phyloP scores from a whole-genome alignment of 176 grass and related monocot species.

The Zea luxurians region DNA sequence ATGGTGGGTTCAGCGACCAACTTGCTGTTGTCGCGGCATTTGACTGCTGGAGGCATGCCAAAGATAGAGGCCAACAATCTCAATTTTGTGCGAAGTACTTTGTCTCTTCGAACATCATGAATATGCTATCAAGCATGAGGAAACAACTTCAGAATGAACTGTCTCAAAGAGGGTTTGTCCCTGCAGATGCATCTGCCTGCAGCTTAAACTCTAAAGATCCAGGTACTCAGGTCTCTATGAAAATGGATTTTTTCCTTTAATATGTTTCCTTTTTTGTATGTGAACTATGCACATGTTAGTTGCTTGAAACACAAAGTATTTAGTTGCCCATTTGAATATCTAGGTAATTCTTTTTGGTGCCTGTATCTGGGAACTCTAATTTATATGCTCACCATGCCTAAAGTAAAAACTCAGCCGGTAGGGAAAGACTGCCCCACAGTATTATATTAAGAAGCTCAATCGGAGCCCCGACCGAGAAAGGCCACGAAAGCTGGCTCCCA shows the following conservation, averaged over 20 bases:
- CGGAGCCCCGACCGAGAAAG: no score
- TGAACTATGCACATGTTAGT: background rate
- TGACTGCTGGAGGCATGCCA: constrained; percentile 84
- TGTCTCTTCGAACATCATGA: constrained; percentile 75
- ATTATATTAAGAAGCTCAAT: no score
- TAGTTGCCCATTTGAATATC: no score
- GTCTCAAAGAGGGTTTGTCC: constrained; percentile 77
- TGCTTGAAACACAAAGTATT: background rate
- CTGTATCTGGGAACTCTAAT: no score
- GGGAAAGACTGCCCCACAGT: no score
- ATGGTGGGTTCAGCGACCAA: constrained; percentile 92
- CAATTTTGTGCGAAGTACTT: constrained; percentile 84
- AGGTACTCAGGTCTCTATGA: constrained; percentile 46
- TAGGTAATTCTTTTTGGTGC: no score
- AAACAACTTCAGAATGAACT: constrained; percentile 82
- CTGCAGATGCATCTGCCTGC: constrained; percentile 68
- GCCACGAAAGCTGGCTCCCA: no score
- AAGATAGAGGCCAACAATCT: constrained; percentile 71
- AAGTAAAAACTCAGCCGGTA: no score
- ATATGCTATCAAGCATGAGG: constrained; percentile 84
- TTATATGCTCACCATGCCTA: no score
- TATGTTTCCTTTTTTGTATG: background rate
- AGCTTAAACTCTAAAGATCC: constrained; percentile 86
- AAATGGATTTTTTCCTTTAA: constrained; percentile 8
- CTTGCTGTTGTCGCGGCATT: constrained; percentile 87